Evolutionary conservation across 192 early-diverging fungal genomes (phyloP).

Genomic region (Coemansia sp.): DNA sequence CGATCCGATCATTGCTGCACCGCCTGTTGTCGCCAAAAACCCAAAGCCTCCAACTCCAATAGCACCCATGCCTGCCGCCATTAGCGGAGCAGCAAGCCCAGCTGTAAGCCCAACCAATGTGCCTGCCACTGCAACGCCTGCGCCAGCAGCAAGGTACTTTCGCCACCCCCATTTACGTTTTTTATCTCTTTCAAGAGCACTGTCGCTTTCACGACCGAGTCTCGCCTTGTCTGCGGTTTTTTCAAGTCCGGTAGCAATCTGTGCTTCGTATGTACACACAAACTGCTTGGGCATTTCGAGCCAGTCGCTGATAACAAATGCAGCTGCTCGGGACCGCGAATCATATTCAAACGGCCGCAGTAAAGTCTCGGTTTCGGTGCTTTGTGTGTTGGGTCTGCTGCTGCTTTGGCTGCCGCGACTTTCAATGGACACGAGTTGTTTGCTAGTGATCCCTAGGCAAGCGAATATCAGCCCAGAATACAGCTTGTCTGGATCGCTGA

Average conservation of each 20-base stretch:
- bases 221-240: constrained; percentile 28
- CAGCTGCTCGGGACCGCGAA: constrained; percentile 53
- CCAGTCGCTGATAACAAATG: constrained; percentile 41
- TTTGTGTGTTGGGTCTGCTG: neutral
- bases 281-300: constrained; percentile 49
- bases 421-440: constrained; percentile 14
- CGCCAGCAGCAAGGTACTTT: constrained; percentile 51
- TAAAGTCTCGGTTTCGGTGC: neutral
- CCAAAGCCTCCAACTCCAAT: constrained; percentile 55
- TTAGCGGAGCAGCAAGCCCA: constrained; percentile 58
- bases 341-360: constrained; percentile 53
- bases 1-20: constrained; percentile 53
- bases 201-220: constrained; percentile 46
- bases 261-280: constrained; percentile 38
- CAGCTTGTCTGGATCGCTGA: constrained; percentile 31
- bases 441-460: constrained; percentile 26
- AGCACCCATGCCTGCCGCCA: constrained; percentile 58
- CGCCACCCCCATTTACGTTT: constrained; percentile 47
- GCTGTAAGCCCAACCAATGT: constrained; percentile 58
- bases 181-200: constrained; percentile 27
- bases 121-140: constrained; percentile 52
- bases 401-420: neutral
- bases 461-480: constrained; percentile 34
- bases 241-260: constrained; percentile 31
- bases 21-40: constrained; percentile 50